A percentile compares a stretch with the other conserved stretches of the same genome.
Conservation (phyloP, 148 eudicot species). For the Pouteria glomerata region DNA sequence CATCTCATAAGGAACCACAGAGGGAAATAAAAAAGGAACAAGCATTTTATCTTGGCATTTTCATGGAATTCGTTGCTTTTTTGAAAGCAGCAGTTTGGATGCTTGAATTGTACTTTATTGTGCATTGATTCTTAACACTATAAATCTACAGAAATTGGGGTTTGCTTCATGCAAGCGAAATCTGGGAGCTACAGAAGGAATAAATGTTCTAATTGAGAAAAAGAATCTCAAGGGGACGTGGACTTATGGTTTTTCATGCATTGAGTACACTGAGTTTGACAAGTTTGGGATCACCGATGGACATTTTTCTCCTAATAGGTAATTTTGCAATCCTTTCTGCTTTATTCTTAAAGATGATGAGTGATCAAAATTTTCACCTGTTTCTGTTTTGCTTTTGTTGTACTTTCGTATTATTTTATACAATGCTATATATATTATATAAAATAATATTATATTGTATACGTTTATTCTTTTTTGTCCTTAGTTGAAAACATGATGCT, state of each 20-base stretch:
- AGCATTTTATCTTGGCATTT: neutral
- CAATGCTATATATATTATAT: no score
- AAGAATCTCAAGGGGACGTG: slow-evolving; percentile 70
- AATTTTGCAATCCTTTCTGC: neutral
- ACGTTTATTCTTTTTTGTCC: neutral
- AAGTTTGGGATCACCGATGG: slow-evolving; percentile 70
- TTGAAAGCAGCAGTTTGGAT: neutral
- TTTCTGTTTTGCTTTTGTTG: neutral
- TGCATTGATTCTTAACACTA: slow-evolving; percentile 9
- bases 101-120: neutral
- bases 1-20: no score
- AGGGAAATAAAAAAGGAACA: no score
- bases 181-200: slow-evolving; percentile 91
- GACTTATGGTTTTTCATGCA: slow-evolving; percentile 92
- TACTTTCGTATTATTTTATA: neutral
- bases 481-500: no score
- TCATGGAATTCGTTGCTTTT: slow-evolving; percentile 2
- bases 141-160: slow-evolving; percentile 74
- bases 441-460: no score
- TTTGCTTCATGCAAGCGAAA: slow-evolving; percentile 87
- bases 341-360: neutral
- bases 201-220: slow-evolving; percentile 81
- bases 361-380: neutral
- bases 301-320: slow-evolving; percentile 55
- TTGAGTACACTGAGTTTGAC: slow-evolving; percentile 96